Evolutionary conservation across 345 rosid species (phyloP), one percentile per base, ranked within the genome.

Genomic region (Corchorus olitorius): DNA sequence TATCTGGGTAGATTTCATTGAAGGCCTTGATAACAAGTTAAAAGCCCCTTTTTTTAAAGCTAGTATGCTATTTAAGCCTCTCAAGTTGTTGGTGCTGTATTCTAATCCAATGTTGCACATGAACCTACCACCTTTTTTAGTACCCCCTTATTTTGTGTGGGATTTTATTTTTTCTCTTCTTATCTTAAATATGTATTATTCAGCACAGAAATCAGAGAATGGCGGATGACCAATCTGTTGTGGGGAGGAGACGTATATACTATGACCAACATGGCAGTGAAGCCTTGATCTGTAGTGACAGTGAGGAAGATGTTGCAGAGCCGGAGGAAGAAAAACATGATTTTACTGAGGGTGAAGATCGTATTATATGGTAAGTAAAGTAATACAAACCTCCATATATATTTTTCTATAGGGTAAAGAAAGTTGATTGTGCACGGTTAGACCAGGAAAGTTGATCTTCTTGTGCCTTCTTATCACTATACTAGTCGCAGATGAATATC

Each of bases 151-250:
- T 54, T 73, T 49, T 58, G 78, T 77, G 50, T 75, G 73, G 63
- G 60, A 68, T 73, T 60, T 81, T 54, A 17, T 70, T 84, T 70
- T 80, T 79, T 75, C 80, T 75, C 69, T 70, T 80, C 81, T 81
- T 68, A 82, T 83, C 85, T 86, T 53, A 85, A 75, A 79, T 80
- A 75, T 86, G 58, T 71, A 50, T 71, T 79, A 77, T 83, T 56
- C 87, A 81, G 87, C 84, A 83, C 93, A 96, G 99, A 84, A 96
- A 96, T 86, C 99, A 92, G 87, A 91, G 97, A 87, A 96, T 96
- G 99, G 92, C 97, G 41, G 98, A 96, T 79, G 99, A 93, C 81
- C 99, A 96, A 81, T 92, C 99, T 66, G 97, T 96, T 77, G 97
- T 93, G 86, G 99, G 99, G 76, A 88, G 99, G 80, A 91, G 98